Evolutionary conservation across 768 basidiomycete genomes (phyloP).

Genomic region (Phlegmacium glaucopus): DNA sequence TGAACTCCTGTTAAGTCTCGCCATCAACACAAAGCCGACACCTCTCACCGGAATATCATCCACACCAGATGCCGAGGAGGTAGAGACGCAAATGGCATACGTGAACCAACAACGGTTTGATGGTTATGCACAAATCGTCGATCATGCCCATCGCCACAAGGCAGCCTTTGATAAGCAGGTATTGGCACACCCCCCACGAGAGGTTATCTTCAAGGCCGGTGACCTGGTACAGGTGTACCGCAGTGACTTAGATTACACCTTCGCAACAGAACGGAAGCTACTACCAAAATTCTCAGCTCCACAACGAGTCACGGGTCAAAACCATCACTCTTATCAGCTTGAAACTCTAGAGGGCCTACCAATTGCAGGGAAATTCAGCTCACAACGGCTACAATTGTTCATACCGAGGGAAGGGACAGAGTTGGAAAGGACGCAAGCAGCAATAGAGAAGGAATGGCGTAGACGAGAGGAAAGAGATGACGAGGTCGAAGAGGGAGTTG

Average conservation of each 20-base stretch:
- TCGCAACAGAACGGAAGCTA: constrained; percentile 24
- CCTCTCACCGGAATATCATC: background rate
- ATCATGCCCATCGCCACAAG: constrained; percentile 22
- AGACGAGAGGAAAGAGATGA: background rate
- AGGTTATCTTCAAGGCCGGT: constrained; percentile 20
- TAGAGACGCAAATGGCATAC: constrained; percentile 22
- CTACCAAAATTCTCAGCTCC: constrained; percentile 29
- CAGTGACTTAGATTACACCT: constrained; percentile 22
- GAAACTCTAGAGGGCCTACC: constrained; percentile 4
- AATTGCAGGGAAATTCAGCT: constrained; percentile 2
- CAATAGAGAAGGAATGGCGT: background rate
- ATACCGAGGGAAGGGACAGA: constrained; percentile 5
- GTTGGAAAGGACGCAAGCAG: background rate
- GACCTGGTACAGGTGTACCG: constrained; percentile 29
- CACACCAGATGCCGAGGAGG: constrained; percentile 1
- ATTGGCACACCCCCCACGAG: constrained; percentile 5
- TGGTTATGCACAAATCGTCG: constrained; percentile 20
- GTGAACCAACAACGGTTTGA: constrained; percentile 27
- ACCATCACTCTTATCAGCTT: constrained; percentile 3
- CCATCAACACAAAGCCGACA: constrained; percentile 23
- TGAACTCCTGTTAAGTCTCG: constrained; percentile 27
- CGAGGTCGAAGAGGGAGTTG: background rate
- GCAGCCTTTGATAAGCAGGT: constrained; percentile 20
- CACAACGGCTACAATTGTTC: constrained; percentile 3
- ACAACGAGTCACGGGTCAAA: background rate